These are phyloP conservation scores for Evansstolkia leycettana DNA, from an alignment of 495 filamentous ascomycete species.

Conservation along the genomic window DNA sequence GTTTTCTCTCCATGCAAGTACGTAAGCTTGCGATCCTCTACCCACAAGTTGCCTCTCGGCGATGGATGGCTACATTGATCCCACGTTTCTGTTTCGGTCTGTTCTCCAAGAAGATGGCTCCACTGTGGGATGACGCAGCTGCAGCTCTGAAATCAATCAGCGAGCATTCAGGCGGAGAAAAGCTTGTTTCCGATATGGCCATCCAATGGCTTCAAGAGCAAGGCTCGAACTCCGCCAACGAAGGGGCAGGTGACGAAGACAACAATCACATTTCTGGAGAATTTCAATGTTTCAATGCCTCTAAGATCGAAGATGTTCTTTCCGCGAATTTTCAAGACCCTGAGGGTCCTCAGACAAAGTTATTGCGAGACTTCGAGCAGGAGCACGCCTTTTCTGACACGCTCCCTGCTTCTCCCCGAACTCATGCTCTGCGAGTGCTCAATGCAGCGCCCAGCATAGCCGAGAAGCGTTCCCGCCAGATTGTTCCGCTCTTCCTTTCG, in stretches of 20 bases:
- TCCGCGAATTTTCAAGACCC: conserved; percentile 13
- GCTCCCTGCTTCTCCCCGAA: conserved; percentile 40
- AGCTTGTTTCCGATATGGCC: conserved; percentile 55
- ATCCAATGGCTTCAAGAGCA: conserved; percentile 67
- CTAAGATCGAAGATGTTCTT: conserved; percentile 38
- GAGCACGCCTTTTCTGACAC: conserved; percentile 20
- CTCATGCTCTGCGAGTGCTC: conserved; percentile 71
- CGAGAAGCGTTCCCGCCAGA: conserved; percentile 69
- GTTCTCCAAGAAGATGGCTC: conserved; percentile 69
- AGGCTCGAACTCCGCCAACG: conserved; percentile 22
- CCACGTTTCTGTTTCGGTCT: conserved; percentile 82
- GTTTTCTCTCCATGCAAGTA: conserved; percentile 70
- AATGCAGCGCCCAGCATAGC: conserved; percentile 59
- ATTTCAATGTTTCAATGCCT: conserved; percentile 74
- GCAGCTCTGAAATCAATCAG: conserved; percentile 63
- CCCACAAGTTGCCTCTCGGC: conserved; percentile 35
- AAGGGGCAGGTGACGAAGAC: conserved; percentile 14
- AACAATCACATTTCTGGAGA: conserved; percentile 30
- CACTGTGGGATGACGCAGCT: conserved; percentile 74
- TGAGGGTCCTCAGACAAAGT: conserved; percentile 10
- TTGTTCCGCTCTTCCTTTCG: conserved; percentile 76
- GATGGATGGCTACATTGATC: conserved; percentile 58
- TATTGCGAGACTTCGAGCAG: conserved; percentile 22
- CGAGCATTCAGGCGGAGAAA: conserved; percentile 57
- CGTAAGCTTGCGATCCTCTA: conserved; percentile 60